Conservation (phyloP, 2,329 filamentous ascomycete species). For the Trichoderma afroharzianum region DNA sequence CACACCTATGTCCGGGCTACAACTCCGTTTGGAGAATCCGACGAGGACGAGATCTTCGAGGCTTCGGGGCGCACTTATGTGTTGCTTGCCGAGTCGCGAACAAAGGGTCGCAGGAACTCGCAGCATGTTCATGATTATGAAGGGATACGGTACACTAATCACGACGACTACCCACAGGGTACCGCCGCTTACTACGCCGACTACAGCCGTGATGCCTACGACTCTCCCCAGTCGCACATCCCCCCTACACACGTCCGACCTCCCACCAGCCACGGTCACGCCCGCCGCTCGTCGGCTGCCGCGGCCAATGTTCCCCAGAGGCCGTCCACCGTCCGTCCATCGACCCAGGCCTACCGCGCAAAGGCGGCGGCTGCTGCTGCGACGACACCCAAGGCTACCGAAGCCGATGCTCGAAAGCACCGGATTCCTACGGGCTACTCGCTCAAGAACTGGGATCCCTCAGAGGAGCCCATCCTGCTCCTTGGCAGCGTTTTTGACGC, state of each 20-base stretch:
- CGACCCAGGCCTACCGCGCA: slow-evolving; percentile 27
- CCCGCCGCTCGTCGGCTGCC: slow-evolving; percentile 45
- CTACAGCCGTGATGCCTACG: slow-evolving; percentile 37
- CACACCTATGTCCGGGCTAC: slow-evolving; percentile 58
- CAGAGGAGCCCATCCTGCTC: slow-evolving; percentile 88
- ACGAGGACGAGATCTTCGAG: slow-evolving; percentile 60
- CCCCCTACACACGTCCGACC: slow-evolving; percentile 32
- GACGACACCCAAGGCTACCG: slow-evolving; percentile 50
- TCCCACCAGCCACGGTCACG: slow-evolving; percentile 42
- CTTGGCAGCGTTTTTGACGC: slow-evolving; percentile 95
- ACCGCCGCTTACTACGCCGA: slow-evolving; percentile 34
- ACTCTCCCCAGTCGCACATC: slow-evolving; percentile 23
- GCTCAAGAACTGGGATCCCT: slow-evolving; percentile 97
- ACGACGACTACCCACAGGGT: slow-evolving; percentile 53
- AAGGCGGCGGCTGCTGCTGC: slow-evolving; percentile 29
- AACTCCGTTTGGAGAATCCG: slow-evolving; percentile 58
- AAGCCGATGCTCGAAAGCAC: slow-evolving; percentile 59
- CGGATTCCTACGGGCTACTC: slow-evolving; percentile 87
- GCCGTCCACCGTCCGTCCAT: slow-evolving; percentile 50
- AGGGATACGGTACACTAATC: slow-evolving; percentile 57
- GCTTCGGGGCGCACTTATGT: slow-evolving; percentile 51
- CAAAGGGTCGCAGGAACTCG: slow-evolving; percentile 31
- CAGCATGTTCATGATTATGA: slow-evolving; percentile 42
- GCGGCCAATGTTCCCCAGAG: slow-evolving; percentile 44
- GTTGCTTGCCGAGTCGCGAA: slow-evolving; percentile 48